Conservation (phyloP, 345 rosid genomes). For the Eucalyptus camaldulensis region DNA sequence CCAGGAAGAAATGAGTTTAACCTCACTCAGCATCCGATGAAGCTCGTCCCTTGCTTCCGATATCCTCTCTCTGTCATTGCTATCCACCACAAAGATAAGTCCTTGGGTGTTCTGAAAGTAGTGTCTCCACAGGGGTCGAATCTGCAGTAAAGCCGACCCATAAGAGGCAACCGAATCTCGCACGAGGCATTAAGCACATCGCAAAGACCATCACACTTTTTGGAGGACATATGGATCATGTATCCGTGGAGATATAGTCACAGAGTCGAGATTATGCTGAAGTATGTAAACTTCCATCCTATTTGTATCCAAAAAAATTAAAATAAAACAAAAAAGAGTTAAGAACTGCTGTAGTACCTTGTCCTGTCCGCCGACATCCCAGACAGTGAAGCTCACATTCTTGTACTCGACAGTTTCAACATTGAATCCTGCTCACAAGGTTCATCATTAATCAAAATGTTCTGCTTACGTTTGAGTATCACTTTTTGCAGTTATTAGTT, state of each 20-base stretch:
- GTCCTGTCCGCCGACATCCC: slow-evolving; percentile 67
- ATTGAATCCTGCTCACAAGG: slow-evolving; percentile 28
- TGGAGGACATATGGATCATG: background rate
- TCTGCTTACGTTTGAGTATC: background rate
- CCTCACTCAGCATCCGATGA: slow-evolving; percentile 57
- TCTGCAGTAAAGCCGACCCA: slow-evolving; percentile 3
- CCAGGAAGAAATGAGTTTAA: background rate
- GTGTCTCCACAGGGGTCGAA: slow-evolving; percentile 59
- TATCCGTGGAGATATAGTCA: background rate
- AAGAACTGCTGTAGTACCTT: slow-evolving; percentile 16
- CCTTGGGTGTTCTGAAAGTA: slow-evolving; percentile 62
- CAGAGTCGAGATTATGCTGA: background rate
- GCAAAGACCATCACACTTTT: background rate
- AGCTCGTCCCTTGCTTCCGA: slow-evolving; percentile 52
- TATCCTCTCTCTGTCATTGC: slow-evolving; percentile 48
- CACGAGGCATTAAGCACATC: background rate
- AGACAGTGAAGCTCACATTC: slow-evolving; percentile 63
- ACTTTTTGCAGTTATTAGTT: background rate
- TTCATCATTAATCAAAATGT: background rate
- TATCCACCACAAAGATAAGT: slow-evolving; percentile 57
- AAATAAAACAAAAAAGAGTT: background rate
- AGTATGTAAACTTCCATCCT: background rate
- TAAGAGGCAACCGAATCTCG: background rate
- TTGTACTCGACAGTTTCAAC: slow-evolving; percentile 66
- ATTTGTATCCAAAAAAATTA: background rate